Percentiles rank a stretch among this genome's conserved stretches.
These are phyloP conservation scores for Cryphonectria parasitica DNA, from an alignment of 2,329 filamentous ascomycete species.

Conservation along the genomic window DNA sequence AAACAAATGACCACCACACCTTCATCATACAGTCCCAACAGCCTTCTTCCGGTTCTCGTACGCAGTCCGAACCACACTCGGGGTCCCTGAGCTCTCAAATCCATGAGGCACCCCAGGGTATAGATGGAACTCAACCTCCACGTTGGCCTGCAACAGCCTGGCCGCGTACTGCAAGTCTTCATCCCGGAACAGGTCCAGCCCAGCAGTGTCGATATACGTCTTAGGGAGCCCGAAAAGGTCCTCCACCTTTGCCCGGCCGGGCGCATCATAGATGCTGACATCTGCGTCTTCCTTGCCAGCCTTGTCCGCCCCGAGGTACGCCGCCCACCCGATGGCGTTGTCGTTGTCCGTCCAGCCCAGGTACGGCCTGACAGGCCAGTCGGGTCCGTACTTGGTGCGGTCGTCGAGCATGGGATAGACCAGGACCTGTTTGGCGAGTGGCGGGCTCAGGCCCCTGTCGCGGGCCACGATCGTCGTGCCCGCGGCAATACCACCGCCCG, in stretches of 20 bases:
- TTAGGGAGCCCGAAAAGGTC: conserved; percentile 39
- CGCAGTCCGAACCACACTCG: conserved; percentile 33
- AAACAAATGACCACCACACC: not conserved
- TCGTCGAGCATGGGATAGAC: conserved; percentile 38
- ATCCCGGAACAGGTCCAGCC: conserved; percentile 44
- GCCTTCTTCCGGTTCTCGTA: conserved; percentile 32
- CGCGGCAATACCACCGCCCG: conserved; percentile 20
- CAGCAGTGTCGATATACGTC: conserved; percentile 45
- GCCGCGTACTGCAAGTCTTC: conserved; percentile 40
- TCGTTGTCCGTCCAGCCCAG: conserved; percentile 8
- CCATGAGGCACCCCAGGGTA: conserved; percentile 47
- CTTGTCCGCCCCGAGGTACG: conserved; percentile 17
- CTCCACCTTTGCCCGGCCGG: conserved; percentile 30
- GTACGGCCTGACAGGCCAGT: conserved; percentile 11
- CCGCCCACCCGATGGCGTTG: conserved; percentile 15
- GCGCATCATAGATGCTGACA: conserved; percentile 33
- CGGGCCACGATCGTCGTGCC: conserved; percentile 43
- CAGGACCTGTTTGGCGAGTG: conserved; percentile 36
- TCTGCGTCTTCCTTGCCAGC: conserved; percentile 15
- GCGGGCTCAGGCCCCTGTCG: conserved; percentile 30
- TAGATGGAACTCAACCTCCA: conserved; percentile 46
- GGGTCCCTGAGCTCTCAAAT: conserved; percentile 35
- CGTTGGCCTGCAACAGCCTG: conserved; percentile 38
- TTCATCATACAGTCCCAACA: conserved; percentile 19
- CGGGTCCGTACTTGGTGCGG: conserved; percentile 22